phyloP scores from a whole-genome alignment of 2,329 filamentous ascomycete genomes.

The Curvularia sp. region DNA sequence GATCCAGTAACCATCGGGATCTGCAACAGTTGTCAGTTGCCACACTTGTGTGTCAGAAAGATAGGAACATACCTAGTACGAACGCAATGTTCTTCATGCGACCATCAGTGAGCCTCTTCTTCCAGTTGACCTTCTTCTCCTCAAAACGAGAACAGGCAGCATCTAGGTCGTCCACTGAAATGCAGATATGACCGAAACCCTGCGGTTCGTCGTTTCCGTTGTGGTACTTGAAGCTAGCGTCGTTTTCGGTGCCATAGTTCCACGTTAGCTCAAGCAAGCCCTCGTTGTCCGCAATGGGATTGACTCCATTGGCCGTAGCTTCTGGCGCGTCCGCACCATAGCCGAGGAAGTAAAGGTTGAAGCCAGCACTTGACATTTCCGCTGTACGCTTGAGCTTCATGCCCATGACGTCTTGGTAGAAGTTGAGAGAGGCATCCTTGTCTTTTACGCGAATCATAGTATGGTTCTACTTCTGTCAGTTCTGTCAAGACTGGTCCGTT shows the following conservation, averaged over 20 bases:
- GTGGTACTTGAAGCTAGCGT: slow-evolving; percentile 84
- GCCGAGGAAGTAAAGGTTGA: slow-evolving; percentile 92
- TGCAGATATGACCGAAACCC: slow-evolving; percentile 91
- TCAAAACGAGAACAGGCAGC: slow-evolving; percentile 89
- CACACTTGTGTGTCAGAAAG: background rate
- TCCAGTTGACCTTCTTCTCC: slow-evolving; percentile 81
- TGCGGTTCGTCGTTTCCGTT: slow-evolving; percentile 91
- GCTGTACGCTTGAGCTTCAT: slow-evolving; percentile 80
- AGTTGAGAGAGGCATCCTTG: slow-evolving; percentile 56
- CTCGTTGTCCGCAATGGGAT: slow-evolving; percentile 72
- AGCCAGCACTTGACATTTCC: slow-evolving; percentile 74
- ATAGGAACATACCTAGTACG: slow-evolving; percentile 65
- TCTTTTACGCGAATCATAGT: slow-evolving; percentile 94
- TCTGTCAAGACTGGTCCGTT: background rate
- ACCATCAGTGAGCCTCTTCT: slow-evolving; percentile 93
- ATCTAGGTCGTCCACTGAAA: slow-evolving; percentile 87
- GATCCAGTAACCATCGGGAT: slow-evolving; percentile 85
- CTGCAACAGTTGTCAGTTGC: slow-evolving; percentile 35
- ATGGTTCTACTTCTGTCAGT: slow-evolving; percentile 68
- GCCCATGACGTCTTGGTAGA: slow-evolving; percentile 78
- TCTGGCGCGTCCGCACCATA: slow-evolving; percentile 65
- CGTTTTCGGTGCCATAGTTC: slow-evolving; percentile 84
- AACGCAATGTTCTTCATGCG: slow-evolving; percentile 94
- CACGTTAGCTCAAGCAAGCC: slow-evolving; percentile 90
- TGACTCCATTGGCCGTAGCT: slow-evolving; percentile 63